Conservation (phyloP, 164 flowering plant genomes). For the Chimonanthus salicifolius region DNA sequence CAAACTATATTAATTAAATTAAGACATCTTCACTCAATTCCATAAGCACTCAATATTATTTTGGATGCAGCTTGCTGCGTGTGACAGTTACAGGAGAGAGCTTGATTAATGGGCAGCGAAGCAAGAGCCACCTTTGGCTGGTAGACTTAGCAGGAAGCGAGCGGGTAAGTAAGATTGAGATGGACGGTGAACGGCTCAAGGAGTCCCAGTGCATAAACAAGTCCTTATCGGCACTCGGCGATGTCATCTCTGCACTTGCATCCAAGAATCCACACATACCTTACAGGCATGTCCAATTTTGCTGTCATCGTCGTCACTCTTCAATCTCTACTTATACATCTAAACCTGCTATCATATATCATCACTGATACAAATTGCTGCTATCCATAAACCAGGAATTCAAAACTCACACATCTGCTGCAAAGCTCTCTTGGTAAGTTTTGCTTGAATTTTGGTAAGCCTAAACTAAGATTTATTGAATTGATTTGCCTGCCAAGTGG, state of each 20-base stretch:
- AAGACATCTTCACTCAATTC: too few relatives aligned
- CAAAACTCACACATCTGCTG: slow-evolving; percentile 91
- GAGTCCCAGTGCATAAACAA: slow-evolving; percentile 90
- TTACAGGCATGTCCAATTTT: slow-evolving; percentile 71
- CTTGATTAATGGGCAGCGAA: slow-evolving; percentile 48
- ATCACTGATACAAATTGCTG: neutral
- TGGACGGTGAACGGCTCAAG: slow-evolving; percentile 82
- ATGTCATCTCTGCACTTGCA: slow-evolving; percentile 87
- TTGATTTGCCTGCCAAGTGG: too few relatives aligned
- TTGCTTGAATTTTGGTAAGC: neutral
- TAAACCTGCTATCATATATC: neutral
- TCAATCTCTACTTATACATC: neutral
- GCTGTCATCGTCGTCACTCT: slow-evolving; percentile 26
- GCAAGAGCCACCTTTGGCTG: slow-evolving; percentile 82
- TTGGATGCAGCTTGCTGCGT: slow-evolving; percentile 54
- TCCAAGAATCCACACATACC: slow-evolving; percentile 88
- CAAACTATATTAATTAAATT: too few relatives aligned
- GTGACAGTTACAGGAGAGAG: slow-evolving; percentile 69
- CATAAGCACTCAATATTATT: neutral
- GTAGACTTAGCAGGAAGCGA: slow-evolving; percentile 97
- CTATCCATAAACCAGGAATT: slow-evolving; percentile 49
- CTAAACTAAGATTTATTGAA: neutral
- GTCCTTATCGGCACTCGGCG: slow-evolving; percentile 90
- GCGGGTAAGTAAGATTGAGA: slow-evolving; percentile 85
- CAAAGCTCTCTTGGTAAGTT: slow-evolving; percentile 85